phyloP scores from a whole-genome alignment of 768 basidiomycete species.

The Boletus coccyginus region DNA sequence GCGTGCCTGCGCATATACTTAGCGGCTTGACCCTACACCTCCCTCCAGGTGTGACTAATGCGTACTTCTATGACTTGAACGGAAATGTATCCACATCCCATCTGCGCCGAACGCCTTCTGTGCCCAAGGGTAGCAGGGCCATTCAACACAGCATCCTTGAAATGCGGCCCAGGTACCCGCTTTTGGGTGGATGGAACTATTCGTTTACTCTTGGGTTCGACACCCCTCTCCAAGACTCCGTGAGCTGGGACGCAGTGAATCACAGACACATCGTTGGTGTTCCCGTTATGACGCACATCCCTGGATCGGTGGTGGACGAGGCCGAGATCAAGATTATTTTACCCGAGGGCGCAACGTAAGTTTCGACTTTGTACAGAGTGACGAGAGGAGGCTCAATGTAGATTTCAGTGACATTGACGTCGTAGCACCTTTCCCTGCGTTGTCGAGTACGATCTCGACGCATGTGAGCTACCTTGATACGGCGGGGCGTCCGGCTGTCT shows the following conservation, averaged over 20 bases:
- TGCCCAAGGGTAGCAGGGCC: slow-evolving; percentile 51
- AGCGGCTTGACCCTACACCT: slow-evolving; percentile 74
- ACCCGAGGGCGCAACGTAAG: slow-evolving; percentile 95
- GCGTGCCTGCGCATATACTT: slow-evolving; percentile 66
- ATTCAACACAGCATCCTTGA: slow-evolving; percentile 71
- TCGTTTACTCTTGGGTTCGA: slow-evolving; percentile 94
- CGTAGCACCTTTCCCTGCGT: slow-evolving; percentile 72
- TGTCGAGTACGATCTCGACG: slow-evolving; percentile 55
- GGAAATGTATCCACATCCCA: slow-evolving; percentile 97
- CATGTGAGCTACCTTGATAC: slow-evolving; percentile 92
- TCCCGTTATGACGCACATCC: slow-evolving; percentile 81
- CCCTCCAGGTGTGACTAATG: slow-evolving; percentile 75
- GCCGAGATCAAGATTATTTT: slow-evolving; percentile 78
- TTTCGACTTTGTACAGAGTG: slow-evolving; percentile 11
- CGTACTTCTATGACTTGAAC: slow-evolving; percentile 89
- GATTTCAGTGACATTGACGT: slow-evolving; percentile 70
- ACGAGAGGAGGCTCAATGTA: slow-evolving; percentile 5
- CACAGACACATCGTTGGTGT: slow-evolving; percentile 74
- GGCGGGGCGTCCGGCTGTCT: slow-evolving; percentile 76
- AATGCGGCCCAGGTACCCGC: slow-evolving; percentile 83
- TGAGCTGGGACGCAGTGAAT: slow-evolving; percentile 57
- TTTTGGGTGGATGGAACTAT: slow-evolving; percentile 98
- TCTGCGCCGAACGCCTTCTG: slow-evolving; percentile 67
- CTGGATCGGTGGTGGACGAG: slow-evolving; percentile 77
- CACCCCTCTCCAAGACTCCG: slow-evolving; percentile 73